Evolutionary conservation across 1,284 basidiomycete species (phyloP), one percentile per base, ranked within the genome.

Genomic region (Amylostereum areolatum): DNA sequence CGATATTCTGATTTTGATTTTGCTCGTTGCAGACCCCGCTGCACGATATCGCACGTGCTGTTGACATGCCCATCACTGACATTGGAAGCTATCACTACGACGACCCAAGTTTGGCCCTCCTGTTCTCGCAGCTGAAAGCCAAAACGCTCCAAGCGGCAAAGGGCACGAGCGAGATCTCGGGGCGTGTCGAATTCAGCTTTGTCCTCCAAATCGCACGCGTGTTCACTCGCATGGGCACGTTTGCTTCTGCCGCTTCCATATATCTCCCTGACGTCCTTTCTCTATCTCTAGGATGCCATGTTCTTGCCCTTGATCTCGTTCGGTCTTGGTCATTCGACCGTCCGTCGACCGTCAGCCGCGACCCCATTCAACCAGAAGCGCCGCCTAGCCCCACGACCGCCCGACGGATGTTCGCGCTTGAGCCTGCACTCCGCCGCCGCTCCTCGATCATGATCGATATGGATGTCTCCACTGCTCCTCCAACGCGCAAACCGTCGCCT

Each of bases 121-220:
- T 97, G 45, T 97, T 96, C 66, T 87, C 85, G n/a, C 89, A 97
- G 56, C 72, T 97, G 52, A 86, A 89, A 57, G 81, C 83, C 25
- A 92, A 89, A 71, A 94, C 93, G 1, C 69, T 97, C 27, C 93
- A 97, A 71, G 87, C 93, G 0, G 89, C 89, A 3, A 88, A 94
- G 63, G 94, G 93, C 6, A 90, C 89, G 0, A 91, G 84, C 59
- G 91, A 93, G 60, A 92, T 97, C 34, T 85, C 92, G 0, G 87
- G 88, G 31, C 80, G 80, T 48, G 81, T 84, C 18, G 93, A 97
- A 62, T 97, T 92, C 67, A 93, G 90, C 62, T 97, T 97, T 65
- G 91, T 97, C 4, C 73, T 94, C 36, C 93, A 97, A 67, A 93
- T 92, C 57, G 89, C 92, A 1, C 80, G 91, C 25, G 90, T 95